Base-by-base conservation (phyloP, 495 filamentous ascomycete species). In the Lasiosphaeria hispida region DNA sequence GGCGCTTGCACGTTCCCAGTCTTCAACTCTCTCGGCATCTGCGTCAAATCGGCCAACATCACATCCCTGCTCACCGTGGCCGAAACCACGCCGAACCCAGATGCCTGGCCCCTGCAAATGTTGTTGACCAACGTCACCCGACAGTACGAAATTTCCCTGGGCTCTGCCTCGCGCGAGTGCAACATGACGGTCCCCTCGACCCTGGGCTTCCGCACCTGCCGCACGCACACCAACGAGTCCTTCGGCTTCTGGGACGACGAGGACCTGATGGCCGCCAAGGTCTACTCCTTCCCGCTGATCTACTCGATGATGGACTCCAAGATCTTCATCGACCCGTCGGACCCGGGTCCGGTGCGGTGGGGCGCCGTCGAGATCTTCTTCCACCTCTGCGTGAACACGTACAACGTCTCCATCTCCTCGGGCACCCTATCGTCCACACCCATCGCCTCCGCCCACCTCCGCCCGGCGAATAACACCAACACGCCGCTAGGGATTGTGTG, bases 321-420 rank as follows among this genome's bases (percentile, higher is more conserved):
- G 5, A 49, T 48, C 34, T 47, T 43, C 41, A 15, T 48, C 41
- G n/a, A 33, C 8, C 1, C 51, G 18, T 23, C 40, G 10, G 40
- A 48, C 39, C 19, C 15, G 8, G 36, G 8, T 0, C 39, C 56
- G 3, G 53, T 48, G 57, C 15, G 13, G 1, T 59, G 37, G 13
- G 10, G 14, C 13, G 57, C 48, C 18, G 4, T 33, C 41, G 57
- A 59, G 49, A 41, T 59, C 15, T 17, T 59, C 3, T 59, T 47
- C 49, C 42, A 59, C 45, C 33, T 18, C 11, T 53, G 48, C 40
- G 57, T 59, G 30, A 59, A 53, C 57, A 59, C 49, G 1, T 59
- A 53, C 41, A 35, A 53, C 17, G 53, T 49, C 9, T 14, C 33
- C 5, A 15, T 53, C n/a, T 7, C 33, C 4, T 13, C 39, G 11